A percentile compares a stretch with the other conserved stretches of the same genome.
Conservation (phyloP, 2,329 filamentous ascomycete species). For the Neofusicoccum sp. region DNA sequence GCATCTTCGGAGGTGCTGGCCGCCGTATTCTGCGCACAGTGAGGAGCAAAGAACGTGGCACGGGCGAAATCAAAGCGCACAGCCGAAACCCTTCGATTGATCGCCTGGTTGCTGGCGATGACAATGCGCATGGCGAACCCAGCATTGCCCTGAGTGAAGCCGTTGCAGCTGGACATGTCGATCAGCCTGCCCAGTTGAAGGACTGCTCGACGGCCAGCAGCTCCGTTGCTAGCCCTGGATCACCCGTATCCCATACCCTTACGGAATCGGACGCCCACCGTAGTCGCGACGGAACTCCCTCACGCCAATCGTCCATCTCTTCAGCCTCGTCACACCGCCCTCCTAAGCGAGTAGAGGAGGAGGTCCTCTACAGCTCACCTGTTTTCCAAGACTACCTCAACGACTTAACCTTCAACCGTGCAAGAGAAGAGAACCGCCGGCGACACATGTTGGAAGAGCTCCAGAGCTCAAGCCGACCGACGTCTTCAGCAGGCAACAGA, state of each 20-base stretch:
- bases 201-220: slow-evolving; percentile 39
- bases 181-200: slow-evolving; percentile 53
- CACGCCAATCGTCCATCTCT: slow-evolving; percentile 43
- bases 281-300: slow-evolving; percentile 30
- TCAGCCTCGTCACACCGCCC: slow-evolving; percentile 39
- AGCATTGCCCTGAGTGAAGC: slow-evolving; percentile 66
- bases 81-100: slow-evolving; percentile 65
- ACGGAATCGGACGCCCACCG: slow-evolving; percentile 22
- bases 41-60: slow-evolving; percentile 42
- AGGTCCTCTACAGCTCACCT: slow-evolving; percentile 10
- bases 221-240: slow-evolving; percentile 46
- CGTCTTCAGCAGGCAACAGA: slow-evolving; percentile 6
- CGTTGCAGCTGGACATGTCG: slow-evolving; percentile 61
- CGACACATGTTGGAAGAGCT: slow-evolving; percentile 36
- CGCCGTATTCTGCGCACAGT: slow-evolving; percentile 51
- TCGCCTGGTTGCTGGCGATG: slow-evolving; percentile 57
- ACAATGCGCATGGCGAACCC: slow-evolving; percentile 63
- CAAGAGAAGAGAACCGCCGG: slow-evolving; percentile 42
- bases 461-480: slow-evolving; percentile 23
- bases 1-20: slow-evolving; percentile 50
- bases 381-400: slow-evolving; percentile 23
- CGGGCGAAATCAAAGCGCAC: slow-evolving; percentile 51
- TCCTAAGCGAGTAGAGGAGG: slow-evolving; percentile 8
- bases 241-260: slow-evolving; percentile 39
- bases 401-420: slow-evolving; percentile 39